These are phyloP conservation scores for Inonotus obliquus DNA, from an alignment of 1,284 basidiomycete species.

Conservation along the genomic window DNA sequence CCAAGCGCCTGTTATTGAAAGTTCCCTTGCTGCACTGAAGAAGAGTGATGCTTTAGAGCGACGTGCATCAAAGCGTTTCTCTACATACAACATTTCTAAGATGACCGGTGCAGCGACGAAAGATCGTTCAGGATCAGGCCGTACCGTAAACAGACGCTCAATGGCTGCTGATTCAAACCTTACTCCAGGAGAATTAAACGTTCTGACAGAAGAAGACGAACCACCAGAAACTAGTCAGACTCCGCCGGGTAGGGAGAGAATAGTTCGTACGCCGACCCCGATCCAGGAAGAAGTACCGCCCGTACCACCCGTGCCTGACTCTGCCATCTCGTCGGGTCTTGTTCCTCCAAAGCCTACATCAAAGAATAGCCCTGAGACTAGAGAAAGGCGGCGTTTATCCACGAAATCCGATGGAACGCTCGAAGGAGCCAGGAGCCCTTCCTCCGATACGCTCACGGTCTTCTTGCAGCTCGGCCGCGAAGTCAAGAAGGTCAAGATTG, in stretches of 20 bases:
- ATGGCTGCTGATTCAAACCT: conserved; percentile 55
- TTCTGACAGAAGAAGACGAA: conserved; percentile 67
- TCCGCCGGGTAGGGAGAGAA: conserved; percentile 23
- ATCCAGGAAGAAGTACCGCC: conserved; percentile 40
- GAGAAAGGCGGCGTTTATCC: neutral
- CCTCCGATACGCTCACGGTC: conserved; percentile 51
- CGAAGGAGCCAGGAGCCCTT: conserved; percentile 19
- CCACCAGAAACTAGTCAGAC: conserved; percentile 22
- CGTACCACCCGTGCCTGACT: conserved; percentile 32
- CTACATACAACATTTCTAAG: conserved; percentile 92
- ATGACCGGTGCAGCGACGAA: conserved; percentile 65
- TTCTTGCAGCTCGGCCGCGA: conserved; percentile 92
- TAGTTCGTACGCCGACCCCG: conserved; percentile 31
- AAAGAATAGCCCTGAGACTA: conserved; percentile 22
- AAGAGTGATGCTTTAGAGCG: conserved; percentile 85
- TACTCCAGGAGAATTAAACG: conserved; percentile 63
- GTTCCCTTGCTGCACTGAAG: conserved; percentile 85
- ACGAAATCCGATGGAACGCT: conserved; percentile 4
- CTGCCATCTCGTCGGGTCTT: conserved; percentile 30
- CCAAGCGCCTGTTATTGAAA: conserved; percentile 64
- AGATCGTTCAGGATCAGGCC: conserved; percentile 33
- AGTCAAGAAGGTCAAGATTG: conserved; percentile 83
- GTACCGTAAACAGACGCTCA: conserved; percentile 55
- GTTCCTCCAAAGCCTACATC: conserved; percentile 26
- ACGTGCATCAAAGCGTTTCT: conserved; percentile 94